Conservation (phyloP, 1,284 basidiomycete genomes). For the Chondrostereum purpureum region DNA sequence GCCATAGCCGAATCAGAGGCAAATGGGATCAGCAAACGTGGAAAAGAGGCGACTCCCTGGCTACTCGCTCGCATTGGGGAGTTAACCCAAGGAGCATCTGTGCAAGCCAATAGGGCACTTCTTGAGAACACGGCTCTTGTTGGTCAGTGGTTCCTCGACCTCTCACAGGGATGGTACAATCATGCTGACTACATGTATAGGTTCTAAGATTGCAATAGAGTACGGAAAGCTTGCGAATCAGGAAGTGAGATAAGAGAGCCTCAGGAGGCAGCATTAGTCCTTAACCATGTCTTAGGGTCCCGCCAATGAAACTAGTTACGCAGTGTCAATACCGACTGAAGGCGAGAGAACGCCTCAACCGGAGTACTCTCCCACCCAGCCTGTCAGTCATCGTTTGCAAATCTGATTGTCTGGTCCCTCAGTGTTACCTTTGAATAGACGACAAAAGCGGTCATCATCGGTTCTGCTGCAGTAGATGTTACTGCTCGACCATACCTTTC, state of each 20-base stretch:
- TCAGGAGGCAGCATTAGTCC: too few species aligned
- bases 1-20: slow-evolving; percentile 82
- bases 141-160: slow-evolving; percentile 41
- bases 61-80: slow-evolving; percentile 81
- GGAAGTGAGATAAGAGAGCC: slow-evolving; percentile 30
- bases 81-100: slow-evolving; percentile 70
- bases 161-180: too few species aligned
- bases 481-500: slow-evolving; percentile 46
- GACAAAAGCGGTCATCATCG: slow-evolving; percentile 60
- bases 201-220: slow-evolving; percentile 76
- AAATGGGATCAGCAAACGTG: slow-evolving; percentile 74
- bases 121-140: slow-evolving; percentile 89
- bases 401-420: slow-evolving; percentile 3
- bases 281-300: too few species aligned
- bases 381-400: slow-evolving; percentile 1
- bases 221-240: slow-evolving; percentile 52
- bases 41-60: slow-evolving; percentile 97
- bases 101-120: slow-evolving; percentile 78
- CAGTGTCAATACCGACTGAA: too few species aligned
- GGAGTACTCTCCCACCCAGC: slow-evolving; percentile 4
- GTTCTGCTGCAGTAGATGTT: slow-evolving; percentile 84
- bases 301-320: too few species aligned
- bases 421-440: slow-evolving; percentile 1
- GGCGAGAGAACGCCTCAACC: too few species aligned
- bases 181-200: slow-evolving; percentile 32